Conservation (phyloP, 805 yeast species). For the Candida khao-thaluensis region DNA sequence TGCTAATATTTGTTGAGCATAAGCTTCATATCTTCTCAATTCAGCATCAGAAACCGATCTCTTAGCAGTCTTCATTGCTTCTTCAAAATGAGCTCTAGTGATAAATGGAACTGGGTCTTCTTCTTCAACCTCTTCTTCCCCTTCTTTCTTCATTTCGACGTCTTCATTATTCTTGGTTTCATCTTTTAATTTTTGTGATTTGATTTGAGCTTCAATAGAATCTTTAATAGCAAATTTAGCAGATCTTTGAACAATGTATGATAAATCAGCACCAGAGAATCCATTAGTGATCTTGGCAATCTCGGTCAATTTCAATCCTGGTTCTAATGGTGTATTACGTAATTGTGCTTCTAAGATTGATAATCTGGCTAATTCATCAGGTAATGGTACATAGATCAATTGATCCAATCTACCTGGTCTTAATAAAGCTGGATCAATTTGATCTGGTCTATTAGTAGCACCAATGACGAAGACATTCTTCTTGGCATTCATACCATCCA, state of each 20-base stretch:
- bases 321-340: constrained; percentile 98
- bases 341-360: constrained; percentile 94
- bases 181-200: constrained; percentile 32
- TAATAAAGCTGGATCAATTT: constrained; percentile 96
- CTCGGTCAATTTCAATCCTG: constrained; percentile 84
- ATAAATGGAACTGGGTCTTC: constrained; percentile 96
- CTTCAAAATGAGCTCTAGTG: constrained; percentile 92
- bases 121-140: constrained; percentile 60
- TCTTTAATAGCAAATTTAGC: constrained; percentile 99
- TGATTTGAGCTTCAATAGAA: constrained; percentile 77
- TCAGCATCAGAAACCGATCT: constrained; percentile 97
- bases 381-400: constrained; percentile 96
- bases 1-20: constrained; percentile 93
- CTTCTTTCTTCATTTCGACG: constrained; percentile 49
- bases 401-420: constrained; percentile 99
- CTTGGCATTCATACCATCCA: constrained; percentile 99
- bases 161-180: constrained; percentile 36
- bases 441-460: constrained; percentile 99
- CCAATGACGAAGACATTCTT: constrained; percentile 98
- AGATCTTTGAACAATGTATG: constrained; percentile 95
- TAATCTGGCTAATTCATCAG: constrained; percentile 91
- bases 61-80: constrained; percentile 99
- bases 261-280: constrained; percentile 98
- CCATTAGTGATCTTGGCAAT: constrained; percentile 96
- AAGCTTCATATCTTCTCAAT: constrained; percentile 97